phyloP scores from a whole-genome alignment of 2,329 filamentous ascomycete genomes.

The Pestalotiopsis sp. region DNA sequence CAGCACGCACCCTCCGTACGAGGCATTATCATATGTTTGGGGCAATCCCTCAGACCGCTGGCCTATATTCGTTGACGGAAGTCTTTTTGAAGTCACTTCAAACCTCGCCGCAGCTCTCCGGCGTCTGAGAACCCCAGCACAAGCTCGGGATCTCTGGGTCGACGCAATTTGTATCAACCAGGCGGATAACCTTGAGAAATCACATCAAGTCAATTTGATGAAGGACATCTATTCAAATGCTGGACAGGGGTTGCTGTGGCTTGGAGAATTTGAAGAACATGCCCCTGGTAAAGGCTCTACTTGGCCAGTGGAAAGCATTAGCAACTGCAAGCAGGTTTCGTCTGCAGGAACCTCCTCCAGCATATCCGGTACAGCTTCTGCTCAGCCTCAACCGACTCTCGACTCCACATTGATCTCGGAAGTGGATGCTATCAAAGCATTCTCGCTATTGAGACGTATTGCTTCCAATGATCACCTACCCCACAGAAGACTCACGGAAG shows the following conservation, averaged over 20 bases:
- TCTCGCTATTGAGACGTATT: no score
- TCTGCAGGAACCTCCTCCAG: no score
- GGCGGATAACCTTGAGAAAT: conserved; percentile 2
- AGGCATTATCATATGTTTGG: conserved; percentile 11
- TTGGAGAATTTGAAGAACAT: no score
- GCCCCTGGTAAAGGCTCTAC: no score
- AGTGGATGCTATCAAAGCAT: no score
- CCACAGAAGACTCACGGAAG: no score
- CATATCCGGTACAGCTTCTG: no score
- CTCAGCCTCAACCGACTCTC: no score
- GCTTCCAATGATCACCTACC: no score
- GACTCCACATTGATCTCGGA: no score
- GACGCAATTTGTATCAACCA: conserved; percentile 13
- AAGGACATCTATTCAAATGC: not conserved
- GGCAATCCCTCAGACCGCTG: not conserved
- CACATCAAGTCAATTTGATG: conserved; percentile 9
- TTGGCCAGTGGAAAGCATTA: no score
- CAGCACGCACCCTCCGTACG: not conserved
- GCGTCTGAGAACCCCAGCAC: not conserved
- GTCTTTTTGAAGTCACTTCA: not conserved
- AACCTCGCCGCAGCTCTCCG: conserved; percentile 7
- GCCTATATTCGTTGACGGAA: not conserved
- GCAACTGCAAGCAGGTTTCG: no score
- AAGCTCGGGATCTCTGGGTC: not conserved
- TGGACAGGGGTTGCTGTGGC: not conserved